Conservation (phyloP, 441 rosid species). For the Mallotus repandus region DNA sequence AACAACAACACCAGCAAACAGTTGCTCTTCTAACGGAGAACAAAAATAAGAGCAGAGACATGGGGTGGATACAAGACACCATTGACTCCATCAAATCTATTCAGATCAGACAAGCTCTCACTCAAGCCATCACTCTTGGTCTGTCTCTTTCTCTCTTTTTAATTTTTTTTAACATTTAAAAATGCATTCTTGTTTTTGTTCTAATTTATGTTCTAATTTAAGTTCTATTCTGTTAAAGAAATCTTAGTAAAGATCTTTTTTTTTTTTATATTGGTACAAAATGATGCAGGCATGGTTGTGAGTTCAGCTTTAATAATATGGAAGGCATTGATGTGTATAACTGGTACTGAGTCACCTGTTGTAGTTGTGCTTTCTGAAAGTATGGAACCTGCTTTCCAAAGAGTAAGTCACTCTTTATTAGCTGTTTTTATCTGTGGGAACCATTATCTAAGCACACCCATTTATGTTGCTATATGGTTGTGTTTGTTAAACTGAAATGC, state of each 20-base stretch:
- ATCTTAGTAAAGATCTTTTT: no score
- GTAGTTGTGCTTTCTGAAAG: constrained; percentile 87
- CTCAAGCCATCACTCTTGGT: constrained; percentile 24
- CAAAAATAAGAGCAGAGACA: neutral
- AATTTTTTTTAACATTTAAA: no score
- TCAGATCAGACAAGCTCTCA: constrained; percentile 20
- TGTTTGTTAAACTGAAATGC: neutral
- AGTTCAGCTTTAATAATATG: constrained; percentile 75
- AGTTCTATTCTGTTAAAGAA: no score
- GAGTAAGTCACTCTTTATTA: constrained; percentile 37
- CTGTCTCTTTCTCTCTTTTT: neutral
- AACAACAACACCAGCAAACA: no score
- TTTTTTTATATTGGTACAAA: neutral
- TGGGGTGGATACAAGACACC: constrained; percentile 12
- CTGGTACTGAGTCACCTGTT: constrained; percentile 80
- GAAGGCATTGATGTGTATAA: constrained; percentile 71
- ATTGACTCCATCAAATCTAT: constrained; percentile 22
- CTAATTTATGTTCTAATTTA: no score
- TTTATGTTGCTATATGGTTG: neutral
- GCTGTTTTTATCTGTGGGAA: no score
- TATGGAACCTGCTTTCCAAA: constrained; percentile 91
- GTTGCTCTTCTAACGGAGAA: no score
- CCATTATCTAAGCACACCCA: neutral
- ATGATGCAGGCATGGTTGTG: constrained; percentile 56
- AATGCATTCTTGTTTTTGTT: neutral